Conservation (phyloP, 139 green algal species). For the Chlamydomonas applanata region DNA sequence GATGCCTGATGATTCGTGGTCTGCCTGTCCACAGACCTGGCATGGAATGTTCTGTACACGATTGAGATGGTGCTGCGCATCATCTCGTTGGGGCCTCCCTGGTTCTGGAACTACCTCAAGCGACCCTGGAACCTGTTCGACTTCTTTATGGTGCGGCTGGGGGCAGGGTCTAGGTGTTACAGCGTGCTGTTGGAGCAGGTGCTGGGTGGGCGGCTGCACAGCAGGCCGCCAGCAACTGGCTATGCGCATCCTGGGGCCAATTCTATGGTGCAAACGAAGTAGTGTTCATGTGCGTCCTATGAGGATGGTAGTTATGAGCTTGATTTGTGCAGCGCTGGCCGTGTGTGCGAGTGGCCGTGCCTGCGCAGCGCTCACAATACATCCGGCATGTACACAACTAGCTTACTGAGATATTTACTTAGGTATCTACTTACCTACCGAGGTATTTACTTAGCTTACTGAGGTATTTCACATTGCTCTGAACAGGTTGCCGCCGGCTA, state of each 20-base stretch:
- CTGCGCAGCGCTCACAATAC: too few species aligned
- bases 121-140: conserved; percentile 23
- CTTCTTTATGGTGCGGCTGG: conserved; percentile 11
- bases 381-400: too few species aligned
- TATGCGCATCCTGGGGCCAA: not conserved
- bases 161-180: not conserved
- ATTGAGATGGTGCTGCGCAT: conserved; percentile 9
- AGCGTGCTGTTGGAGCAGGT: not conserved
- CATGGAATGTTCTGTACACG: conserved; percentile 18
- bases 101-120: not conserved
- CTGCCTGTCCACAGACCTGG: conserved; percentile 21
- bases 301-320: too few species aligned
- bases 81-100: conserved; percentile 3
- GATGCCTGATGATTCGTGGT: too few species aligned
- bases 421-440: too few species aligned
- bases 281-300: too few species aligned
- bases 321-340: too few species aligned
- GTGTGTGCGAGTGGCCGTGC: too few species aligned
- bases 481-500: conserved; percentile 63
- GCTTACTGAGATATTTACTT: too few species aligned
- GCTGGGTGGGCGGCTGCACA: not conserved
- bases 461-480: too few species aligned
- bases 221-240: not conserved
- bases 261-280: too few species aligned
- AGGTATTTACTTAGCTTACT: too few species aligned